A percentile compares a stretch with the other conserved stretches of the same genome.
phyloP scores from a whole-genome alignment of 2,329 filamentous ascomycete genomes.

The Davidsoniella eucalypti region DNA sequence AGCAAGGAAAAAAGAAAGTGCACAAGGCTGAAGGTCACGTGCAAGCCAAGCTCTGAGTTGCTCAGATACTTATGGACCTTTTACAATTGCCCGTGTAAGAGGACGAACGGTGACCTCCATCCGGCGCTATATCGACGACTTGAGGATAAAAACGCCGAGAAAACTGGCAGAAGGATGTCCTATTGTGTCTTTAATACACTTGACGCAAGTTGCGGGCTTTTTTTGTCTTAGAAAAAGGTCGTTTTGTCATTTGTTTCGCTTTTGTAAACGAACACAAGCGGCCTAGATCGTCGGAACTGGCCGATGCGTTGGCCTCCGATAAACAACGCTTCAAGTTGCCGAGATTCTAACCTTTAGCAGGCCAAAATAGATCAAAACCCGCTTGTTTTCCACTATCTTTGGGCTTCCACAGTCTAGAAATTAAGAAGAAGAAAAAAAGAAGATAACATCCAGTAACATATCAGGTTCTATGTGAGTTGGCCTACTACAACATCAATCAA shows the following conservation, averaged over 20 bases:
- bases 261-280: too few species aligned
- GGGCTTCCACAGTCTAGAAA: too few species aligned
- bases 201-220: too few species aligned
- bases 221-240: too few species aligned
- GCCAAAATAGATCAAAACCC: too few species aligned
- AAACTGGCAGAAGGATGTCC: not conserved
- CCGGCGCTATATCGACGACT: not conserved
- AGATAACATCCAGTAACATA: not conserved
- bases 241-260: too few species aligned
- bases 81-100: not conserved
- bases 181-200: not conserved
- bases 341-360: too few species aligned
- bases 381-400: too few species aligned
- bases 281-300: too few species aligned
- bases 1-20: constrained; percentile 1
- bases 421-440: not conserved
- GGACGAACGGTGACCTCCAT: not conserved
- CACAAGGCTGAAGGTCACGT: constrained; percentile 14
- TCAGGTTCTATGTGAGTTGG: not conserved
- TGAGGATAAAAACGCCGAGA: not conserved
- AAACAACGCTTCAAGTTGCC: too few species aligned
- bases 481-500: constrained; percentile 1
- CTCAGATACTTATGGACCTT: not conserved
- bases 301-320: too few species aligned
- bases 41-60: not conserved